Evolutionary conservation across 164 flowering plant genomes (phyloP).

Genomic region (Dillenia turbinata): DNA sequence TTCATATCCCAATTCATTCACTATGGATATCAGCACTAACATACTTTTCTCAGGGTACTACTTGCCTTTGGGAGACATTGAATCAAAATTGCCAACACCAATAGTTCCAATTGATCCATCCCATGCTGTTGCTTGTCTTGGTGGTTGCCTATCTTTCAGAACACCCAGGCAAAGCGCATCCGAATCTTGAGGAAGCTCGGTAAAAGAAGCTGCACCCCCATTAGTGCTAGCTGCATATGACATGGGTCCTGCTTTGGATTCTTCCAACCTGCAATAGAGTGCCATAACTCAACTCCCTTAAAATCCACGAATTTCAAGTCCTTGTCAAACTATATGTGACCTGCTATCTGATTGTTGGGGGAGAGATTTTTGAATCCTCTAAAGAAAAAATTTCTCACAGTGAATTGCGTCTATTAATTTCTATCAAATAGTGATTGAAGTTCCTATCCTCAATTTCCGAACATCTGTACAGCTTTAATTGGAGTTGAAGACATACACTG

Average conservation of each 20-base stretch:
- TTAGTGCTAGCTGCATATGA: conserved; percentile 4
- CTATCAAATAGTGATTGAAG: not conserved
- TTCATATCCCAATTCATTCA: not conserved
- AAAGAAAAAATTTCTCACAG: too few relatives aligned
- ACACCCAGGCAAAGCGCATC: conserved; percentile 7
- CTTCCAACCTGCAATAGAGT: conserved; percentile 11
- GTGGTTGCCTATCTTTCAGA: conserved; percentile 9
- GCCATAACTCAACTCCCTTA: not conserved
- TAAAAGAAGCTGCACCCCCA: conserved; percentile 7
- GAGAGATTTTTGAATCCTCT: too few relatives aligned
- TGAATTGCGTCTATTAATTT: too few relatives aligned
- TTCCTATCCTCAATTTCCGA: not conserved
- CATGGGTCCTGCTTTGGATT: conserved; percentile 7
- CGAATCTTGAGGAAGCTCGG: conserved; percentile 14
- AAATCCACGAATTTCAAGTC: conserved; percentile 2
- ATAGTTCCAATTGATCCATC: conserved; percentile 8
- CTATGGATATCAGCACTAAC: not conserved
- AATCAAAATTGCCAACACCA: conserved; percentile 4
- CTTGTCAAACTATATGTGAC: not conserved
- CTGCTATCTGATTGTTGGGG: too few relatives aligned
- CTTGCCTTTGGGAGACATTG: conserved; percentile 23
- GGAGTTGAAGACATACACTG: not conserved
- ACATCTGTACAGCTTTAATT: conserved; percentile 3
- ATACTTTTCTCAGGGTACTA: not conserved
- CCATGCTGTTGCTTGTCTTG: conserved; percentile 1